These are phyloP conservation scores for Fagopyrum homotropicum DNA, from an alignment of 148 eudicot species.

Conservation along the genomic window DNA sequence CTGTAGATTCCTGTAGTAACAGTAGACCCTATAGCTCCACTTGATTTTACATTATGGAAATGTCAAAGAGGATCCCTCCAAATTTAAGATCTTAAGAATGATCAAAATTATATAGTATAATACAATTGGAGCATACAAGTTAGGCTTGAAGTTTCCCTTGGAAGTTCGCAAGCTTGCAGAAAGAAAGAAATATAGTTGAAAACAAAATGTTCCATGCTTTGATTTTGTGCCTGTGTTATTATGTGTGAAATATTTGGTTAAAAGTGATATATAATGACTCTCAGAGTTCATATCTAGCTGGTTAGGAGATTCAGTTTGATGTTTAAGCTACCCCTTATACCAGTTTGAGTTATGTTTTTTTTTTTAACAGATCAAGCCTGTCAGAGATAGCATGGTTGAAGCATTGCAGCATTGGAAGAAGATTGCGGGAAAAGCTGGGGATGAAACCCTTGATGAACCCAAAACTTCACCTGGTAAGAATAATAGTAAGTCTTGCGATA, in stretches of 20 bases:
- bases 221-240: not conserved
- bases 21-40: not conserved
- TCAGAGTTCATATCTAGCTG: not conserved
- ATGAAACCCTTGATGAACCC: conserved; percentile 42
- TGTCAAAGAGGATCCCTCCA: not conserved
- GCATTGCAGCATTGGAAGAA: conserved; percentile 88
- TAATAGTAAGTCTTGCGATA: conserved; percentile 10
- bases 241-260: not conserved
- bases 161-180: not conserved
- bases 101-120: not conserved
- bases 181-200: not conserved
- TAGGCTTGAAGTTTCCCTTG: not conserved
- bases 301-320: not conserved
- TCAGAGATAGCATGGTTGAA: conserved; percentile 87
- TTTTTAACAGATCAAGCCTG: conserved; percentile 79
- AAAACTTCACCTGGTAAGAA: conserved; percentile 47
- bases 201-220: not conserved
- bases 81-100: not conserved
- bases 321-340: not conserved
- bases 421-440: conserved; percentile 61
- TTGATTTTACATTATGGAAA: not conserved
- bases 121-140: not conserved
- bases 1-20: not conserved
- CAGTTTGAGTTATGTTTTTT: conserved; percentile 4
- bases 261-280: not conserved